Percentiles rank a stretch among this genome's conserved stretches.
Evolutionary conservation across 148 eudicot species (phyloP).

Genomic region (Rhododendron simsii): DNA sequence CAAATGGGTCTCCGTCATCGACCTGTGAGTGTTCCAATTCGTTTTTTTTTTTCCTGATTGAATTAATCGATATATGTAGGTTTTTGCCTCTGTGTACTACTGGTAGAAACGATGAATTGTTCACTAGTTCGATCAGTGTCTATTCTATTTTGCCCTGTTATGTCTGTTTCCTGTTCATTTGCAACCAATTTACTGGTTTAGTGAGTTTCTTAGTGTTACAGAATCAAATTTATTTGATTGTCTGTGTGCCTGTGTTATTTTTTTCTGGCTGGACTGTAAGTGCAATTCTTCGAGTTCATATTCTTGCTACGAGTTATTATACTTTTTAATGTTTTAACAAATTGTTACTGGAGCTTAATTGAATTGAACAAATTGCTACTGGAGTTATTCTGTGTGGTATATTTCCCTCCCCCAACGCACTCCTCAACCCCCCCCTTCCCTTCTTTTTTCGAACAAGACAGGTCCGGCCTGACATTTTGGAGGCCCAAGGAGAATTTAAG

Average conservation of each 20-base stretch:
- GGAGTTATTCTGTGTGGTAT: neutral
- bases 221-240: too few species aligned
- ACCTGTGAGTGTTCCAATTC: slow-evolving; percentile 48
- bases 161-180: neutral
- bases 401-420: neutral
- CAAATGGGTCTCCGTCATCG: slow-evolving; percentile 84
- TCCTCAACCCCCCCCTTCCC: too few species aligned
- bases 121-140: neutral
- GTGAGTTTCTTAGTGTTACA: neutral
- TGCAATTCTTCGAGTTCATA: neutral
- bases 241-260: too few species aligned
- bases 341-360: neutral
- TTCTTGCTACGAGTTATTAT: neutral
- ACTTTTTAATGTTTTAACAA: neutral
- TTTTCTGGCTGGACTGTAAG: neutral
- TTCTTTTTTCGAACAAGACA: neutral
- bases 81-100: neutral
- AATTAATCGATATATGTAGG: neutral
- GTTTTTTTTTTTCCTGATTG: neutral
- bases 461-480: neutral
- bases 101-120: neutral
- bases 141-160: neutral
- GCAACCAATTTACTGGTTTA: neutral
- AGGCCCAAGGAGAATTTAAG: neutral
- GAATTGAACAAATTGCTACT: neutral